Base-by-base conservation (phyloP, 257 asterid genomes). In the Capsicum pubescens region DNA sequence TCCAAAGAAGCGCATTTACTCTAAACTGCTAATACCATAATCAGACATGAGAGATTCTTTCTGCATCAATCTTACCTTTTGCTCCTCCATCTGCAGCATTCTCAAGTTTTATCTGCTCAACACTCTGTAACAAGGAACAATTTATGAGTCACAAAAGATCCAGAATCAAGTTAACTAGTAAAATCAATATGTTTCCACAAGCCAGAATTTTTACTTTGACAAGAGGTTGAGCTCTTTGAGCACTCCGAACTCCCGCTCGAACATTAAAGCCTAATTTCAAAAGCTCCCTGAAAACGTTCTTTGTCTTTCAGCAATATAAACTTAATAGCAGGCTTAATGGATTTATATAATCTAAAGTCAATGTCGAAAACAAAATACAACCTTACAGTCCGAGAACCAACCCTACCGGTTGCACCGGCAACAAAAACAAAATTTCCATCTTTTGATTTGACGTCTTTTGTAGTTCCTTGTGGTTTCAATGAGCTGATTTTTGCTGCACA, bases 301-400 rank as follows among this genome's bases (percentile, higher is more conserved):
- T 63, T 63, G 64, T 77, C 48, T 77, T 8, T 77, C 81, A 84
- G 84, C 87, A 88, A 76, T 82, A 77, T 15, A 54, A 7, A 54
- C 61, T 50, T 52, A 77, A 14, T 54, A 77, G 81, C 32, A 54
- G 48, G 63, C 6, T 13, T 35, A 17, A 36, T 15, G 44, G 83
- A 59, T 44, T 54, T 17, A 67, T 9, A 83, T 83, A 52, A 46
- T 21, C 84, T 59, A 35, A 8, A 58, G 54, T 10, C 36, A 48
- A 87, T 66, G 84, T 46, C 3, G 71, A 67, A 84, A 82, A 58
- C 19, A 55, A 50, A 82, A 80, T 39, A 44, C 72, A 63, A 96
- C 99, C 99, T 96, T 87, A 94, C 97, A 79, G 98, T 93, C 84
- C 99, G 87, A 84, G 97, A 96, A 68, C 99, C 99, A 88, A 96